Conservation (phyloP, 805 yeast species). For the Kregervanrija delftensis region DNA sequence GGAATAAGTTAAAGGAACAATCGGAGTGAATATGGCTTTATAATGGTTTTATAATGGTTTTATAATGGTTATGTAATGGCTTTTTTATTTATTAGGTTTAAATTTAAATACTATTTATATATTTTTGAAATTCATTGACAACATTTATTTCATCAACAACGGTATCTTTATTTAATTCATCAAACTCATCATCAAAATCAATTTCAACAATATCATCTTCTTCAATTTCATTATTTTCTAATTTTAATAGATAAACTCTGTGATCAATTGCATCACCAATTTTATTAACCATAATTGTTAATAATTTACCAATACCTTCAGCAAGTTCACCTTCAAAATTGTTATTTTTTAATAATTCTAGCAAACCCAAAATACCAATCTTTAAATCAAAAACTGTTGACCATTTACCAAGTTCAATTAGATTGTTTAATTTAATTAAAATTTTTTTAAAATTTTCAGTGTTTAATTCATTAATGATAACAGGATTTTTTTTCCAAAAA, state of each 20-base stretch:
- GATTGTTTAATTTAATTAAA: constrained; percentile 2
- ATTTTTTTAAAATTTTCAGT: constrained; percentile 3
- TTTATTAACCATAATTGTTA: constrained; percentile 39
- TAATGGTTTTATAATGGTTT: background rate
- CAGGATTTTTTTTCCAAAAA: constrained; percentile 2
- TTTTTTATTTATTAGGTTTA: constrained; percentile 7
- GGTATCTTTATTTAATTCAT: constrained; percentile 26
- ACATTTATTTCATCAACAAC: constrained; percentile 27
- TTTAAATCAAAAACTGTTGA: constrained; percentile 50
- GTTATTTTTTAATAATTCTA: constrained; percentile 33
- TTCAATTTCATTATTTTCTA: constrained; percentile 18
- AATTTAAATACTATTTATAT: constrained; percentile 7
- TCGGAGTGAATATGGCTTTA: background rate
- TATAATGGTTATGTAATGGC: background rate
- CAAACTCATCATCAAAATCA: constrained; percentile 21
- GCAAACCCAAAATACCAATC: constrained; percentile 41
- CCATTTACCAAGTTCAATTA: constrained; percentile 6
- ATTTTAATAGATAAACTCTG: constrained; percentile 35
- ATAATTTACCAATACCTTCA: constrained; percentile 17
- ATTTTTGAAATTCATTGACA: constrained; percentile 23
- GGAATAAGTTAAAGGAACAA: constrained; percentile 28
- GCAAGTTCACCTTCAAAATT: constrained; percentile 17
- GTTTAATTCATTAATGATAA: constrained; percentile 5
- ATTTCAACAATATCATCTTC: constrained; percentile 17
- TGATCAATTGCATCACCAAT: constrained; percentile 37